Evolutionary conservation across 164 flowering plant species (phyloP).

Genomic region (Akebia trifoliata): DNA sequence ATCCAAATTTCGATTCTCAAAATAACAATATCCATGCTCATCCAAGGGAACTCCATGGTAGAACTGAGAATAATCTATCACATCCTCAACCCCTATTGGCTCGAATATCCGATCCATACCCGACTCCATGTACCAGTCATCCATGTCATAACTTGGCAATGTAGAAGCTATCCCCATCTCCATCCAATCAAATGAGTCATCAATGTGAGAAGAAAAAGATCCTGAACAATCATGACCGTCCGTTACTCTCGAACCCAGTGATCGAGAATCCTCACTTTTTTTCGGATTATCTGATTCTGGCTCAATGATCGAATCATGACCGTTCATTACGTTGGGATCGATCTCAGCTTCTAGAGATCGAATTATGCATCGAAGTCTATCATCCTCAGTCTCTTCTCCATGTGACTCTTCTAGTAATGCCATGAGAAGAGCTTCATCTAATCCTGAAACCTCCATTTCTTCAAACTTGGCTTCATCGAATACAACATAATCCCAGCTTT

Average conservation of each 20-base stretch:
- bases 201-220: neutral
- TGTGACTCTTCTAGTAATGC: conserved; percentile 28
- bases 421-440: conserved; percentile 19
- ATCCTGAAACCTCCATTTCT: conserved; percentile 2
- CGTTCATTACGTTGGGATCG: neutral
- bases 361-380: conserved; percentile 16
- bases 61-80: conserved; percentile 18
- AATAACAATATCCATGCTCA: conserved; percentile 23
- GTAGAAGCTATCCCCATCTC: conserved; percentile 26
- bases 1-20: conserved; percentile 28
- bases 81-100: conserved; percentile 14
- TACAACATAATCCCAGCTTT: neutral
- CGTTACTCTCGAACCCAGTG: neutral
- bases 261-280: conserved; percentile 6
- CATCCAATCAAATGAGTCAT: conserved; percentile 25
- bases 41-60: conserved; percentile 18
- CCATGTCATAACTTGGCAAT: conserved; percentile 22
- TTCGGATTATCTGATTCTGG: neutral
- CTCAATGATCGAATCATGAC: neutral
- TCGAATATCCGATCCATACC: conserved; percentile 19
- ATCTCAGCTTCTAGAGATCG: conserved; percentile 30
- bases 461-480: neutral
- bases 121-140: conserved; percentile 26
- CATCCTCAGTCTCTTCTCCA: conserved; percentile 19
- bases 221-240: conserved; percentile 13